Base-by-base conservation (phyloP, 1,284 basidiomycete species). In the Coniferiporia weirii region DNA sequence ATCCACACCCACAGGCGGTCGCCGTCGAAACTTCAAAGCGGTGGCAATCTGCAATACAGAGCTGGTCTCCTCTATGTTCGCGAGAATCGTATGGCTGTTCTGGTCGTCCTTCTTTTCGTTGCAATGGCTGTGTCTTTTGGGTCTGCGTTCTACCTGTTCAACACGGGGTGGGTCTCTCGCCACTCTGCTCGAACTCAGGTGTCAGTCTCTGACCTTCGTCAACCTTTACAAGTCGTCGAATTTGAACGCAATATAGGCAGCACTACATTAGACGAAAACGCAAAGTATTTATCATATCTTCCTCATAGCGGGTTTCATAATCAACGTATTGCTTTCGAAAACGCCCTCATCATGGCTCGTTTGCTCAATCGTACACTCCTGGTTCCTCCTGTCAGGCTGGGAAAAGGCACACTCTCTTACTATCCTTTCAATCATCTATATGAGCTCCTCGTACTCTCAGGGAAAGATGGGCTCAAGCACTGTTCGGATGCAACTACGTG, bases 231-330 rank as follows among this genome's bases (percentile, higher is more conserved):
- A 61, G 59, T 61, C 62, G 44, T 53, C 62, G 46, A 57, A 17
- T 58, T 61, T 56, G 56, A 59, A 22, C 53, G 46, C 34, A 50
- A 57, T 32, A 38, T 45, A n/a, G 54, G 46, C 9, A 51, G 34
- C 36, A 35, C 52, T 27, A 38, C 50, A 52, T 27, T 52, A 22
- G 34, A 72, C 48, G 64, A 64, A 3, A 63, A 68, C 8, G 72
- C 74, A 57, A 76, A 70, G 57, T 88, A 77, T 65, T 71, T 89
- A 17, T 73, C 84, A 20, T 89, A 88, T 65, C 73, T 90, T 34
- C 85, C 87, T n/a, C 88, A 90, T 66, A 87, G 84, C 63, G 89
- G 89, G 2, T 87, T 89, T 64, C 88, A 92, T 71, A 93, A 92
- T 69, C 89, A 93, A 72, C 83, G 89, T 40, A 90, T 93, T 62